Conservation (phyloP, 1,139 yeast species). For the Scheffersomyces insectosa region DNA sequence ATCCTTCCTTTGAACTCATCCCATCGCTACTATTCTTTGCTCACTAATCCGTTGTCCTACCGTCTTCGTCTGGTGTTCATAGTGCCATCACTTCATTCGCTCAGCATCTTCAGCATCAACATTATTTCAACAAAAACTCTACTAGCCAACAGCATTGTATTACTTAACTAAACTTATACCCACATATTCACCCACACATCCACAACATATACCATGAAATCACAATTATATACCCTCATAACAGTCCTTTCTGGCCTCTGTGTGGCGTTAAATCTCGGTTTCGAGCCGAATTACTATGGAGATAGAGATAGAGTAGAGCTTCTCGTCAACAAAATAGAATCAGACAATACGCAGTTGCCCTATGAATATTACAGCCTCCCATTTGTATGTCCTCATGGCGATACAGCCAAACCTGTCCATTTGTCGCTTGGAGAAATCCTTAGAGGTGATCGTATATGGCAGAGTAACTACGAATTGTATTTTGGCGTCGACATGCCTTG, state of each 20-base stretch:
- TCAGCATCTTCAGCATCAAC: no score
- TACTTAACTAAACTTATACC: no score
- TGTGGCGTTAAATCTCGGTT: conserved; percentile 9
- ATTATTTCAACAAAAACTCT: no score
- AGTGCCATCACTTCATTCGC: no score
- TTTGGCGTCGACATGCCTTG: conserved; percentile 70
- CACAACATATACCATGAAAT: no score
- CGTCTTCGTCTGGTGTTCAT: no score
- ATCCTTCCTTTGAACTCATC: no score
- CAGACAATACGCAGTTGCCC: conserved; percentile 77
- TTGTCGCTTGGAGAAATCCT: conserved; percentile 76
- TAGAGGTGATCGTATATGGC: conserved; percentile 79
- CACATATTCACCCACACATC: no score
- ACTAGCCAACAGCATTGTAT: no score
- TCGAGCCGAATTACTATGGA: conserved; percentile 29
- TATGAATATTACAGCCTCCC: conserved; percentile 75
- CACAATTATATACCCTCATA: background rate
- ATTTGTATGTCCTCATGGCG: conserved; percentile 75
- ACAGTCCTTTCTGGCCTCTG: background rate
- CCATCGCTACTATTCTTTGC: no score
- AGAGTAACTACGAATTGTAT: conserved; percentile 62
- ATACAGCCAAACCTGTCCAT: conserved; percentile 56
- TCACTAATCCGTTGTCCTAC: no score
- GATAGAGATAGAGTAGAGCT: conserved; percentile 67
- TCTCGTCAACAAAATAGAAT: conserved; percentile 74